Evolutionary conservation across 116 monocot species (phyloP), one percentile per base, ranked within the genome.

Genomic region (Phalaenopsis hybrid): DNA sequence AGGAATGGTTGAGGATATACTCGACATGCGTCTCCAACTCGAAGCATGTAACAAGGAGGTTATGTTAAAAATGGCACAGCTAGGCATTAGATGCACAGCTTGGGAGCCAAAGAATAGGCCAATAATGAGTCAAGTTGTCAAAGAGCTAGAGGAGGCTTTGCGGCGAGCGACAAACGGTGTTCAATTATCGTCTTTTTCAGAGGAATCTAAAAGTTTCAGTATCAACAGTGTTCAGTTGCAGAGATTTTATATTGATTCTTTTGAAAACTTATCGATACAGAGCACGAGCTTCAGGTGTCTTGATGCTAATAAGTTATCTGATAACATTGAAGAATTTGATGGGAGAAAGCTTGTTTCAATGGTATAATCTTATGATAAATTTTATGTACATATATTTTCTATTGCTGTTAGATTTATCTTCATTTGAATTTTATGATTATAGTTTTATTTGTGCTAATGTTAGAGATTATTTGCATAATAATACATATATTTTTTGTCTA

Each of bases 61-160:
- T 78, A 83, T 88, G 88, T 67, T 88, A 3, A 85, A 78, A 82
- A 88, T 88, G 78, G 88, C 85, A 48, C 77, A 72, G 20, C 43
- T 88, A 17, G 88, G 85, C 9, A 80, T 88, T 25, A 74, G 57
- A 67, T 88, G 88, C 25, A 83, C 83, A 0, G 81, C 25, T 20
- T 81, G 85, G 44, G 23, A 21, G 1, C 88, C 85, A 0, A 85
- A 78, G 69, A 67, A 78, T 16, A 68, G 88, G 9, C 88, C 88
- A 6, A 77, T 77, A 0, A 88, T 88, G 83, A 81, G 55, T 16
- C 81, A 88, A 50, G 83, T 85, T 17, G 80, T 49, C 17, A 46
- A 15, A 61, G 83, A 85, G 15, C 78, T 88, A 2, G 84, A 85
- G 48, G 85, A 80, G 15, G 80, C 59, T 15, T 13, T 83, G 2